Base-by-base conservation (phyloP, 2,329 filamentous ascomycete genomes). In the Chaetomium olivaceum region DNA sequence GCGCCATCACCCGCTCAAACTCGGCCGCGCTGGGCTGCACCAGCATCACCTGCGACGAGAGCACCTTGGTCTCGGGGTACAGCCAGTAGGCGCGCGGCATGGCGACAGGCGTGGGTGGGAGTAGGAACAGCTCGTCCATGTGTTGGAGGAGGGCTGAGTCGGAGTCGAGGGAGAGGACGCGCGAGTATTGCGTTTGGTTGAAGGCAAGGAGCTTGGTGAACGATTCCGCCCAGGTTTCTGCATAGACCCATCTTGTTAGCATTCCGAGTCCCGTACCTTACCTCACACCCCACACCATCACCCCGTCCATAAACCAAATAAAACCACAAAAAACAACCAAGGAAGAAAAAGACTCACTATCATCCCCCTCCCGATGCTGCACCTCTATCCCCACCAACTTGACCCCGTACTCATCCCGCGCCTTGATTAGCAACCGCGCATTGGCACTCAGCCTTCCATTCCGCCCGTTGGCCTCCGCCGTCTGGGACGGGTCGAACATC, bases 71-170 rank as follows among this genome's bases (percentile, higher is more conserved):
- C 0, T 81, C 78, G 0, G 84, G 84, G 6, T 84, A 79, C 1
- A 87, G 79, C 89, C 89, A 92, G 74, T 92, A 91, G 8, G 89
- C 90, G 39, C 87, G 84, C 1, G 89, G 88, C 83, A 91, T 88
- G 2, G 89, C 89, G 4, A 89, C 82, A 0, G 83, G 79, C 0
- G 83, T 81, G 1, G 78, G 74, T 0, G 89, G 90, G 1, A 90
- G 79, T 33, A 89, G 82, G 76, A 92, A 92, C 0, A 92, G 81
- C 62, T 91, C 89, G 70, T 92, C 90, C 81, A 92, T 84, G 27
- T 81, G 76, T 66, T 87, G 80, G 4, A 90, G 80, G 2, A 92
- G 77, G 1, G 84, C 84, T 23, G 85, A 80, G 72, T 92, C 89
- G 8, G 87, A 89, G 74, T 91, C 81, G 1, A 82, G 74, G 55